Evolutionary conservation across 805 yeast genomes (phyloP).

Genomic region (Metschnikowia cubensis): DNA sequence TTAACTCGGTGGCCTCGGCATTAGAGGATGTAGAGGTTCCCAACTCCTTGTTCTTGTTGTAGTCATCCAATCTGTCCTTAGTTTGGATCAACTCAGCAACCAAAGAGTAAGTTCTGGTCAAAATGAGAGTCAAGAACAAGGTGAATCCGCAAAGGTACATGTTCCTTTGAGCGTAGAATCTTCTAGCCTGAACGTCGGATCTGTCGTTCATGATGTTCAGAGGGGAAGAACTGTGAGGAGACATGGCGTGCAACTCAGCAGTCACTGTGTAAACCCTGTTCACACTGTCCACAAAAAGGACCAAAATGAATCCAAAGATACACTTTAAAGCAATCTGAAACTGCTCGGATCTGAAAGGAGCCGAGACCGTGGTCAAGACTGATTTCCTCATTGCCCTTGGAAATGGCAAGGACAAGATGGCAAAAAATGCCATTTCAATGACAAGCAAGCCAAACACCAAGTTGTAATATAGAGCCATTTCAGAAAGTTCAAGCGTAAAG

Average conservation of each 20-base stretch:
- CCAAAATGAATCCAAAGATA: slow-evolving; percentile 73
- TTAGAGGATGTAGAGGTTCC: slow-evolving; percentile 14
- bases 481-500: neutral
- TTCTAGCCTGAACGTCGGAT: slow-evolving; percentile 81
- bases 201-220: slow-evolving; percentile 48
- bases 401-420: slow-evolving; percentile 77
- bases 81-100: slow-evolving; percentile 68
- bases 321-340: slow-evolving; percentile 78
- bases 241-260: slow-evolving; percentile 48
- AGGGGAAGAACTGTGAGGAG: slow-evolving; percentile 17
- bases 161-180: slow-evolving; percentile 94
- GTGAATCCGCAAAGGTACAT: slow-evolving; percentile 95
- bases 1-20: slow-evolving; percentile 44
- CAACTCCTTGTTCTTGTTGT: slow-evolving; percentile 24
- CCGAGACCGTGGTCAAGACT: slow-evolving; percentile 55
- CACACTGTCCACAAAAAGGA: slow-evolving; percentile 83
- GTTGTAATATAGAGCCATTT: slow-evolving; percentile 43
- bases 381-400: slow-evolving; percentile 73
- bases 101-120: slow-evolving; percentile 77
- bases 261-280: slow-evolving; percentile 73
- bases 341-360: slow-evolving; percentile 67
- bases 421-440: slow-evolving; percentile 73
- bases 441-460: slow-evolving; percentile 72
- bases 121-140: slow-evolving; percentile 78
- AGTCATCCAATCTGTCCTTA: slow-evolving; percentile 53